Base-by-base conservation (phyloP, 306 rosid species). In the Rosa persica region DNA sequence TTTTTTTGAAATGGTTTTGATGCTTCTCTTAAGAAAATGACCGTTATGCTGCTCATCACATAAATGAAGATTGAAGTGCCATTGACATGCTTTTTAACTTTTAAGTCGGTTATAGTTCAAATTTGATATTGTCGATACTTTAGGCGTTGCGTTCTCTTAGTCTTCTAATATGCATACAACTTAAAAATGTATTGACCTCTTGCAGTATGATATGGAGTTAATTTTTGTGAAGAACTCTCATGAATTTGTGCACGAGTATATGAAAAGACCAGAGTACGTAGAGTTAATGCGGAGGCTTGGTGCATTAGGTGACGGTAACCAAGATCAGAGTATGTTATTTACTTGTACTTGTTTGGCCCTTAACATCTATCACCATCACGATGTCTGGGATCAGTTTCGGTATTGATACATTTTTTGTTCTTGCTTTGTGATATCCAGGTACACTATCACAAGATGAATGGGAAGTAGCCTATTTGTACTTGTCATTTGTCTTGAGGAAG, bases 251-350 rank as follows among this genome's bases (percentile, higher is more conserved):
- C 91, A 91, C 0, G 94, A 91, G 75, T 90, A 96, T 44, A 80
- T 93, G 93, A 93, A 96, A 81, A 86, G 80, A 61, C 86, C 92
- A 0, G 97, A 89, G 79, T 95, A 84, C 46, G 90, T 93, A 58
- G 97, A 96, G 65, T 90, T 96, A 86, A 93, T 96, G 99, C 88
- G 94, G 75, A 84, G 92, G 81, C 93, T 93, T 9, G 99, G 98
- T 61, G 99, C 99, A 74, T 86, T 96, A 88, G 99, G 99, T 74
- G 99, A 96, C 76, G 93, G 97, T 36, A 96, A 87, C 89, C 98
- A 88, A 81, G 99, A 93, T 87, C 94, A 83, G 42, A 90, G 96
- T 92, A 89, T 65, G 86, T 54, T 61, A 15, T 17, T 61, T 27
- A 0, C 7, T 43, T 75, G 30, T 51, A 15, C 3, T 16, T 43